Conservation (phyloP, 768 basidiomycete genomes). For the Rhodosporidiobolus odoratus region DNA sequence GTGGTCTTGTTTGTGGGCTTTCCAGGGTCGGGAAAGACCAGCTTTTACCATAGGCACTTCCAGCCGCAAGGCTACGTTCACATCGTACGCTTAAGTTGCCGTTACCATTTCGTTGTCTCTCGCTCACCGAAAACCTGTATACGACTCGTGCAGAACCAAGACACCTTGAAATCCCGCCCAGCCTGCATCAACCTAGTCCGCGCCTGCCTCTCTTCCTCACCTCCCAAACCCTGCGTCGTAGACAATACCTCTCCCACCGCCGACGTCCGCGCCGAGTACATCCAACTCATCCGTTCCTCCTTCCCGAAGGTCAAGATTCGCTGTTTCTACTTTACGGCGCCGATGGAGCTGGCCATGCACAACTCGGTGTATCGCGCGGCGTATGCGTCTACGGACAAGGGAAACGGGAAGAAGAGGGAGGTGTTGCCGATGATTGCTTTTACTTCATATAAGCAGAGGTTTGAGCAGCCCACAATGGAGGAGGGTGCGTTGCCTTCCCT, state of each 20-base stretch:
- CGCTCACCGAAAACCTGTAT: rapidly evolving
- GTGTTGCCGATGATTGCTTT: conserved; percentile 43
- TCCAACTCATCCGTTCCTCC: conserved; percentile 52
- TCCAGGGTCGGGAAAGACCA: conserved; percentile 71
- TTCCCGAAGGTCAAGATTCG: conserved; percentile 46
- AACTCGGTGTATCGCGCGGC: conserved; percentile 63
- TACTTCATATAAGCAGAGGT: conserved; percentile 37
- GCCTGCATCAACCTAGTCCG: conserved; percentile 67
- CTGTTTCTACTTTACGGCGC: conserved; percentile 69
- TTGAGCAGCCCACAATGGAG: conserved; percentile 58
- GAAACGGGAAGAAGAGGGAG: conserved; percentile 15
- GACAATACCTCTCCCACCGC: conserved; percentile 88
- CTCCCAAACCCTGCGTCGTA: conserved; percentile 62
- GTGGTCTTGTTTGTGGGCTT: conserved; percentile 61
- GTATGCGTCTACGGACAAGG: conserved; percentile 10
- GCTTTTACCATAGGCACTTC: conserved; percentile 71
- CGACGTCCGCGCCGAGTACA: conserved; percentile 63
- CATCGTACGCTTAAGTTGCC: conserved; percentile 46
- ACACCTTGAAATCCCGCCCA: conserved; percentile 58
- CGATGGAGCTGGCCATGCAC: conserved; percentile 80
- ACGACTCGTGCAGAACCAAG: conserved; percentile 45
- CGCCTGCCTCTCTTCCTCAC: conserved; percentile 54
- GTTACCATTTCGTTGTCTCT: background rate
- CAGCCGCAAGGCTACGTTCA: conserved; percentile 64
- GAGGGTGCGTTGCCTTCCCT: conserved; percentile 55